Evolutionary conservation across 2,329 filamentous ascomycete genomes (phyloP).

Genomic region (Polytolypa hystricis): DNA sequence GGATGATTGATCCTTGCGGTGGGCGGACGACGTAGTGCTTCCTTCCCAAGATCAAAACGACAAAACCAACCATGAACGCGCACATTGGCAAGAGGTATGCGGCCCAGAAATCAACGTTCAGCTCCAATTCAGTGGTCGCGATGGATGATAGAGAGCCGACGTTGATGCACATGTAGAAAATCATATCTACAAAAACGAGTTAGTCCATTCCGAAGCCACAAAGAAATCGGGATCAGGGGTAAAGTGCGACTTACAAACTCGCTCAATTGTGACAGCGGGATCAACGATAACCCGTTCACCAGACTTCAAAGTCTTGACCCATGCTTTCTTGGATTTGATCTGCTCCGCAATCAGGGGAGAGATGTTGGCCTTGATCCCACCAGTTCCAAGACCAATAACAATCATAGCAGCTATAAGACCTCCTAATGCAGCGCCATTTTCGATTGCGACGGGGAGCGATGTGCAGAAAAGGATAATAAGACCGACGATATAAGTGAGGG

Average conservation of each 20-base stretch:
- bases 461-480: slow-evolving; percentile 45
- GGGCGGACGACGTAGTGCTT: slow-evolving; percentile 37
- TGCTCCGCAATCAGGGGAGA: slow-evolving; percentile 53
- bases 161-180: slow-evolving; percentile 66
- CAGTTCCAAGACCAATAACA: slow-evolving; percentile 55
- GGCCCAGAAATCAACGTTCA: slow-evolving; percentile 54
- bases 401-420: slow-evolving; percentile 48
- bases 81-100: slow-evolving; percentile 52
- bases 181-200: slow-evolving; percentile 39
- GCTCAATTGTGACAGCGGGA: slow-evolving; percentile 53
- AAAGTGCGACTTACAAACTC: slow-evolving; percentile 38
- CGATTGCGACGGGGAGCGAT: slow-evolving; percentile 42
- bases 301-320: slow-evolving; percentile 30
- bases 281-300: slow-evolving; percentile 53
- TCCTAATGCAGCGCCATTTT: slow-evolving; percentile 39
- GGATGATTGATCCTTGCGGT: slow-evolving; percentile 53
- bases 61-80: slow-evolving; percentile 52
- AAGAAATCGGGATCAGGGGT: not conserved
- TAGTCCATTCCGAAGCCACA: not conserved
- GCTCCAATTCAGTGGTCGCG: slow-evolving; percentile 57
- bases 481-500: slow-evolving; percentile 47
- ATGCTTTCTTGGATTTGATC: slow-evolving; percentile 47
- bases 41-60: slow-evolving; percentile 39
- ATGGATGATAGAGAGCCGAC: slow-evolving; percentile 57
- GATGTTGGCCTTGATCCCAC: slow-evolving; percentile 57